phyloP scores from a whole-genome alignment of 106 monocot genomes.

The Dendrobium officinale region DNA sequence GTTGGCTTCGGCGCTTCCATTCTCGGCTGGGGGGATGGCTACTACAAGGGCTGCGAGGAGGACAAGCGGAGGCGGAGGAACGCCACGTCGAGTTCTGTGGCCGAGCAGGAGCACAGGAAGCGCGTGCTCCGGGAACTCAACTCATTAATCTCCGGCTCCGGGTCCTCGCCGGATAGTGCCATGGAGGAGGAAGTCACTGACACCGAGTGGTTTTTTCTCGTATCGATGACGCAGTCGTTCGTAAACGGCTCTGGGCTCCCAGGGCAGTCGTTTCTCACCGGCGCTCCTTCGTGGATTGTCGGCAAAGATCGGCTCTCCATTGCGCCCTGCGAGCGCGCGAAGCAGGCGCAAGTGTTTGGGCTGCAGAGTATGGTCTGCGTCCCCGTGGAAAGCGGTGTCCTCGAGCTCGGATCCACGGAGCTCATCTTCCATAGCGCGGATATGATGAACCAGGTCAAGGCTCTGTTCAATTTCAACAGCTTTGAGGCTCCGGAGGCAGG shows the following conservation, averaged over 20 bases:
- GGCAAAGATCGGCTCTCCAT: conserved; percentile 19
- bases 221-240: conserved; percentile 80
- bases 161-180: conserved; percentile 21
- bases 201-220: conserved; percentile 83
- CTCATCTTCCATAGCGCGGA: conserved; percentile 37
- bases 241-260: conserved; percentile 46
- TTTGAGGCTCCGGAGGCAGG: conserved; percentile 1
- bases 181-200: conserved; percentile 81
- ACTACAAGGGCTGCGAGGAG: conserved; percentile 68
- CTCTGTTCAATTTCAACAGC: conserved; percentile 40
- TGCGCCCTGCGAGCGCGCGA: conserved; percentile 44
- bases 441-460: conserved; percentile 30
- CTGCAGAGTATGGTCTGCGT: conserved; percentile 67
- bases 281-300: conserved; percentile 30
- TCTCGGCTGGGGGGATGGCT: conserved; percentile 90
- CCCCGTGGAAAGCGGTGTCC: conserved; percentile 49
- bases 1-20: conserved; percentile 28
- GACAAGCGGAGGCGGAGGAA: conserved; percentile 33
- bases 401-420: conserved; percentile 73
- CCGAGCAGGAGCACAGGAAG: conserved; percentile 76
- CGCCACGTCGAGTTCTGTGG: conserved; percentile 11
- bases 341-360: conserved; percentile 49
- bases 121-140: conserved; percentile 65
- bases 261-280: conserved; percentile 48
- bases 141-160: conserved; percentile 39